Evolutionary conservation across 345 rosid genomes (phyloP), one percentile per base, ranked within the genome.

Genomic region (Corchorus capsularis): DNA sequence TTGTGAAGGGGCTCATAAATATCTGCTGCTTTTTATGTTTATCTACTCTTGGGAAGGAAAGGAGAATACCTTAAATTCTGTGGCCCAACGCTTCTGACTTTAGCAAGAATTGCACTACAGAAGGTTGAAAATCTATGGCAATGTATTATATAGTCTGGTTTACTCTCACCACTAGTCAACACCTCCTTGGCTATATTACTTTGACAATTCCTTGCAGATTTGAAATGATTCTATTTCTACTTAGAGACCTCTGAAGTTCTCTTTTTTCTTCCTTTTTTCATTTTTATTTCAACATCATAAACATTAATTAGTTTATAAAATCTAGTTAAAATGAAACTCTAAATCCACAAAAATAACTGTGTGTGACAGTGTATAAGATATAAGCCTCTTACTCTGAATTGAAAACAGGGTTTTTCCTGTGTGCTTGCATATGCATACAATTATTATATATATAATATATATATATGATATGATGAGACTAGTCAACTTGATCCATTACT

Each of bases 61-160:
- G 72, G 82, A 81, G 80, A 89, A 76, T 59, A 82, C 77, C 86
- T 92, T 91, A 83, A 92, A 81, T 87, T 81, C 76, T 74, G 90
- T 87, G 97, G 96, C 82, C 94, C 95, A 85, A 43, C 56, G 59
- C 60, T 75, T 56, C 90, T 80, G 61, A 69, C 57, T 82, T 82
- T 69, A 81, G 96, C 53, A 89, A 84, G 66, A 82, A 78, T 80
- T 85, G 77, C 82, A 71, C 75, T 54, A 72, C 98, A 92, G 97
- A 83, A 82, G 75, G 86, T 82, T 85, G 79, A 78, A 86, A 80
- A 74, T 84, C 76, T 83, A 64, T 79, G 91, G 89, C 77, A 85
- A 83, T 77, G 77, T 73, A 74, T 75, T 84, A 72, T 72, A 50
- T 76, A 71, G 70, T 69, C 57, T 73, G 82, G 80, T 79, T 77